A percentile compares a stretch with the other conserved stretches of the same genome.
phyloP scores from a whole-genome alignment of 2,329 filamentous ascomycete species.

The Hypoxylon sp. region DNA sequence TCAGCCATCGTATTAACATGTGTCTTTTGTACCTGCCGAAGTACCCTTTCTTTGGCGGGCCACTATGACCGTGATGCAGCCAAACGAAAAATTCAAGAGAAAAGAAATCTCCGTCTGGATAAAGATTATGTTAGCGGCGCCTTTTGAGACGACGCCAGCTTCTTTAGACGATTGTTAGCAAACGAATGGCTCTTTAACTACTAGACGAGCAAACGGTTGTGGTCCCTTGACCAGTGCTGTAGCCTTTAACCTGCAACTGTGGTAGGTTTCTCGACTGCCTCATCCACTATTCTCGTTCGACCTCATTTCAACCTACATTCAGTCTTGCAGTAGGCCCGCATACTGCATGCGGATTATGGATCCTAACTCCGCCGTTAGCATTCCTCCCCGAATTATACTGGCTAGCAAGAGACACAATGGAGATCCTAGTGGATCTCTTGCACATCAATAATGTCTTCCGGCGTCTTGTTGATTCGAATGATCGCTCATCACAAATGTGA shows the following conservation, averaged over 20 bases:
- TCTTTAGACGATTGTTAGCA: conserved; percentile 27
- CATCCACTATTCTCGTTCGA: conserved; percentile 42
- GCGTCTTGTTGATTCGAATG: conserved; percentile 32
- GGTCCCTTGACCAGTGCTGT: conserved; percentile 24
- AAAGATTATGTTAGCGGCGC: conserved; percentile 33
- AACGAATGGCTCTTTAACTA: conserved; percentile 38
- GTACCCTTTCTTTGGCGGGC: conserved; percentile 7
- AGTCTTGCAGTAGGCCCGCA: conserved; percentile 49
- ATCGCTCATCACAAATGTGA: conserved; percentile 22
- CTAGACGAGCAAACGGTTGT: conserved; percentile 12
- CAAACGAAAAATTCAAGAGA: conserved; percentile 30
- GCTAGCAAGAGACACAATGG: conserved; percentile 33
- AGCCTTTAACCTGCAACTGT: conserved; percentile 36
- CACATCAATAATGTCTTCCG: conserved; percentile 43
- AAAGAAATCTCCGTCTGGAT: conserved; percentile 36
- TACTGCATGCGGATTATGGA: conserved; percentile 49
- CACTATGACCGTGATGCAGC: conserved; percentile 22
- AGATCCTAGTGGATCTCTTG: conserved; percentile 41
- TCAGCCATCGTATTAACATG: conserved; percentile 7
- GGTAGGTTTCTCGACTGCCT: conserved; percentile 40
- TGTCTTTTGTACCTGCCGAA: conserved; percentile 11
- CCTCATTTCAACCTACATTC: conserved; percentile 53
- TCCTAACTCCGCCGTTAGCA: conserved; percentile 40
- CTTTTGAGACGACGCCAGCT: conserved; percentile 40
- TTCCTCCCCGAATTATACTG: conserved; percentile 34